These are phyloP conservation scores for Sanguinoderma infundibulare DNA, from an alignment of 1,284 basidiomycete species.

Conservation along the genomic window DNA sequence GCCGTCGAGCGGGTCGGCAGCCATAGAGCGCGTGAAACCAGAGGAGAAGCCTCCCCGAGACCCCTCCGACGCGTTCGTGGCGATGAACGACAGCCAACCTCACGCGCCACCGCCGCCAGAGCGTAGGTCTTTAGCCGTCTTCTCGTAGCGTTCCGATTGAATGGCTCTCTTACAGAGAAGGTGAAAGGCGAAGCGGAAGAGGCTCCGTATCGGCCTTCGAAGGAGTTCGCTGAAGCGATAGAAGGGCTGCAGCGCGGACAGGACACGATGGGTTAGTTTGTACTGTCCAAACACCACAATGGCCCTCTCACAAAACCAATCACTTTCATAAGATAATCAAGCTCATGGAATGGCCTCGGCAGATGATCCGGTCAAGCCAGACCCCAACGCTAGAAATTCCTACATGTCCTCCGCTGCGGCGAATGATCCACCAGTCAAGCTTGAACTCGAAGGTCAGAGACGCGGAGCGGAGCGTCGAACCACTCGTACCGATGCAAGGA, in stretches of 20 bases:
- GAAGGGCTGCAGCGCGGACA: neutral
- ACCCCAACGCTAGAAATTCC: neutral
- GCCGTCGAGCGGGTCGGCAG: neutral
- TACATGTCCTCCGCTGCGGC: neutral
- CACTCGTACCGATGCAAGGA: too few species aligned
- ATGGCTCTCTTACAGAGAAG: neutral
- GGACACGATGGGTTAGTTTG: neutral
- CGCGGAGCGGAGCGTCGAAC: neutral
- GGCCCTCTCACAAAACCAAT: too few species aligned
- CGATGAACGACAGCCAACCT: neutral
- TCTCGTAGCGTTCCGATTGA: too few species aligned
- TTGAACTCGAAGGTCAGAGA: neutral
- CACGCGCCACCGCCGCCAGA: neutral
- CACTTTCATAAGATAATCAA: neutral
- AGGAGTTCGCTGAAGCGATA: neutral
- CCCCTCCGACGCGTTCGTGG: conserved; percentile 1
- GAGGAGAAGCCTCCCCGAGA: conserved; percentile 1
- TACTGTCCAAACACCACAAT: neutral
- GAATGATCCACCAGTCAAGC: neutral
- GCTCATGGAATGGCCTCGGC: neutral
- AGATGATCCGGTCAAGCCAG: neutral
- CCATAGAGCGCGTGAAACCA: neutral
- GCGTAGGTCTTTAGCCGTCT: neutral
- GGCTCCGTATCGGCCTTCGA: neutral
- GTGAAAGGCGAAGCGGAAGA: neutral